Evolutionary conservation across 2,329 filamentous ascomycete species (phyloP).

Genomic region (Cryphonectria carpinicola): DNA sequence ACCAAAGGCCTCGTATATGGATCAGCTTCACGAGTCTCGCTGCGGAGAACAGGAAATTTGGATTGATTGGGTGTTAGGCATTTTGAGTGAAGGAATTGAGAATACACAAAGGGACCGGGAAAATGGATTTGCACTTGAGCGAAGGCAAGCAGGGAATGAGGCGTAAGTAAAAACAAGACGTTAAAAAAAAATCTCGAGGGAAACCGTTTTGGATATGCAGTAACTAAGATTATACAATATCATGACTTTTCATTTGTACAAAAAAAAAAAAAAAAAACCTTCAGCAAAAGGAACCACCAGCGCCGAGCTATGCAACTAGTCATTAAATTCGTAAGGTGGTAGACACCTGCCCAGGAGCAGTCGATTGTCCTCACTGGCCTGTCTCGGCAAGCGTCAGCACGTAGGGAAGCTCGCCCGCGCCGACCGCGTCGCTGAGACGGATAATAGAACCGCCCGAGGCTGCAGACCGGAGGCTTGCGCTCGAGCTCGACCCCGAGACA

Average conservation of each 20-base stretch:
- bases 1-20: not conserved
- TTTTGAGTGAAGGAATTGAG: not conserved
- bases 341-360: not conserved
- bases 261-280: not conserved
- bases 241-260: not conserved
- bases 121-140: not conserved
- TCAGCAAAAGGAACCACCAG: not conserved
- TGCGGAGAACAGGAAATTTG: not conserved
- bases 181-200: not conserved
- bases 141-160: not conserved
- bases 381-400: slow-evolving; percentile 39
- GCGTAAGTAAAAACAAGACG: not conserved
- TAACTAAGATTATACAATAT: slow-evolving; percentile 24
- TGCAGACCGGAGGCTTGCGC: slow-evolving; percentile 36
- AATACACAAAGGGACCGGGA: not conserved
- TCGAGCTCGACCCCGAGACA: slow-evolving; percentile 41
- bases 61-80: not conserved
- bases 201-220: not conserved
- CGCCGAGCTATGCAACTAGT: not conserved
- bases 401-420: slow-evolving; percentile 42
- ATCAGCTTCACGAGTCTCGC: not conserved
- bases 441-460: slow-evolving; percentile 47
- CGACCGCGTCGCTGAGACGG: slow-evolving; percentile 47
- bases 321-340: not conserved
- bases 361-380: slow-evolving; percentile 3